Evolutionary conservation across 2,329 filamentous ascomycete species (phyloP).

Genomic region (Coniochaeta sp.): DNA sequence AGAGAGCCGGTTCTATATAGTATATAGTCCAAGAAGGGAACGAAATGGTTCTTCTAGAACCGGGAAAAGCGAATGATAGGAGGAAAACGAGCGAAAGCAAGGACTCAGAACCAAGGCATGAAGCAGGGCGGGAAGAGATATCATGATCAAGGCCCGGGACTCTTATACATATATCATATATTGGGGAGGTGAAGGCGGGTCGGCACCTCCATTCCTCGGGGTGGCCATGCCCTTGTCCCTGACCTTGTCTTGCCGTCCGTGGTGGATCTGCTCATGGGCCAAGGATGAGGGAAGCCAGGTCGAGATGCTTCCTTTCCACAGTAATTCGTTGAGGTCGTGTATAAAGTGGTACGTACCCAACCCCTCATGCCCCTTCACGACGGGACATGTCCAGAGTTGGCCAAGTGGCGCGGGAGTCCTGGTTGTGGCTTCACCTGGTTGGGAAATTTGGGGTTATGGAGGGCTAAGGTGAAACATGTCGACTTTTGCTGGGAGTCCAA

Average conservation of each 20-base stretch:
- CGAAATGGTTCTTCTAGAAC: constrained; percentile 3
- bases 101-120: constrained; percentile 1
- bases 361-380: no score
- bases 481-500: constrained; percentile 5
- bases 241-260: constrained; percentile 3
- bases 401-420: constrained; percentile 1
- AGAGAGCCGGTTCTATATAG: background rate
- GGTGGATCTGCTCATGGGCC: constrained; percentile 1
- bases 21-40: constrained; percentile 1
- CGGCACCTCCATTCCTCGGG: background rate
- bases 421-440: constrained; percentile 15
- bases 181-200: background rate
- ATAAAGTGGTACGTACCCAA: background rate
- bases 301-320: no score
- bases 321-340: no score
- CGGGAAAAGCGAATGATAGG: constrained; percentile 1
- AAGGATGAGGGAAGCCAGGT: background rate
- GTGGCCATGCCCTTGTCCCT: constrained; percentile 3
- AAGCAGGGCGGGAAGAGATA: background rate
- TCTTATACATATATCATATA: constrained; percentile 4
- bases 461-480: constrained; percentile 10
- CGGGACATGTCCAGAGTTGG: constrained; percentile 2
- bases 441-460: constrained; percentile 12
- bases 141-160: background rate
- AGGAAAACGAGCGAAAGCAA: background rate